Evolutionary conservation across 1,284 basidiomycete genomes (phyloP), one percentile per base, ranked within the genome.

Genomic region (Exobasidium rhododendri): DNA sequence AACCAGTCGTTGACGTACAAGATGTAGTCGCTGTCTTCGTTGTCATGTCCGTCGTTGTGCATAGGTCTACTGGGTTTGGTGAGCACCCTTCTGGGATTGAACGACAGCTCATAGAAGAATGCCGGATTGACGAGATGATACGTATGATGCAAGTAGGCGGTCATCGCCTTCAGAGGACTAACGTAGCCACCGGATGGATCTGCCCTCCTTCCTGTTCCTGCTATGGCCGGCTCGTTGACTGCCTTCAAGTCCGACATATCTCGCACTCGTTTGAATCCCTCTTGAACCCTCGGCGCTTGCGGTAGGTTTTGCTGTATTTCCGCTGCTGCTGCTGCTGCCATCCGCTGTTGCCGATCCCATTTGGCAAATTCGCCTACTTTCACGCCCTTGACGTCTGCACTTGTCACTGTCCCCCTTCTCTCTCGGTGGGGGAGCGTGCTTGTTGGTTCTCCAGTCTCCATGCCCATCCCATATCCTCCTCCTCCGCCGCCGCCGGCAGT

Each of bases 1-100:
- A 79, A 62, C 65, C 71, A 79, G 58, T 78, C 77, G 62, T 79
- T 78, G 61, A 78, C 76, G 58, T 78, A 79, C 31, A 79, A 71
- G 51, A 79, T 79, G 61, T 77, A 78, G 59, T 79, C 77, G 61
- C 69, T 74, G 59, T 78, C 76, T 56, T 77, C 76, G 55, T 79
- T 79, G 59, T 79, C 77, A 55, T 74, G 68, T 51, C 77, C 77
- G 46, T 77, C 71, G 60, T 79, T 79, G 61, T 78, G 73, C 58
- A 74, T 67, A 2, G 76, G 74, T 61, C 75, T 77, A 64, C 75
- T 74, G 10, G 76, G 77, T 62, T 77, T 78, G 28, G 77, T 79
- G 44, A 78, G 66, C 46, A 79, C 77, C 1, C 76, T 63, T 22
- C 77, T 55, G 10, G 77, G 77, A 44, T 78, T 78, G 65, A 79